Evolutionary conservation across 495 filamentous ascomycete genomes (phyloP).

Genomic region (Poronia punctata): DNA sequence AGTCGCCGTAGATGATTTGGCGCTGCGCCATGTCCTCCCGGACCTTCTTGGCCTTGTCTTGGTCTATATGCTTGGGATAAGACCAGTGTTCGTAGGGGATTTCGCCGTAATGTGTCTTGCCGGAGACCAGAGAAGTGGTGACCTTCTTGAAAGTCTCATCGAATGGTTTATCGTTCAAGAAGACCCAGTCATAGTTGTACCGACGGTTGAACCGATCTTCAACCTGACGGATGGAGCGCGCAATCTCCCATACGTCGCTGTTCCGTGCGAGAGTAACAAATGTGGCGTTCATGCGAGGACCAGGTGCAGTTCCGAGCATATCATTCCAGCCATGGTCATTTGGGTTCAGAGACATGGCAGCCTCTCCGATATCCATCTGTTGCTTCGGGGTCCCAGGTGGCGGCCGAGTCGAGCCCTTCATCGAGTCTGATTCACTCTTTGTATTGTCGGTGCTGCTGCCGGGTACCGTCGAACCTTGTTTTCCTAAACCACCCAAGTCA

Average conservation of each 20-base stretch:
- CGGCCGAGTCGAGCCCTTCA: conserved; percentile 24
- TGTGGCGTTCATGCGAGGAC: conserved; percentile 83
- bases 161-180: conserved; percentile 92
- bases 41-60: conserved; percentile 73
- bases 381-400: conserved; percentile 28
- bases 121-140: conserved; percentile 81
- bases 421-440: conserved; percentile 17
- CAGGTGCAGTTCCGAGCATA: conserved; percentile 46
- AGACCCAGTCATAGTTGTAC: conserved; percentile 98
- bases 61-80: conserved; percentile 78
- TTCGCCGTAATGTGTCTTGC: conserved; percentile 79
- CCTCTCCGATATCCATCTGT: conserved; percentile 38
- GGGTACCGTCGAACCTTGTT: conserved; percentile 6
- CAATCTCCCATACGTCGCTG: conserved; percentile 90
- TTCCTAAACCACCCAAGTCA: background rate
- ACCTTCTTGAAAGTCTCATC: conserved; percentile 88
- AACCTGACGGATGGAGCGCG: conserved; percentile 85
- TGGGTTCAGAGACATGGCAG: conserved; percentile 39
- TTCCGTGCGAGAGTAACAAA: conserved; percentile 96
- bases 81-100: conserved; percentile 87
- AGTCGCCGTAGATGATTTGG: conserved; percentile 95
- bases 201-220: conserved; percentile 96
- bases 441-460: conserved; percentile 1
- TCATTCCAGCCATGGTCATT: conserved; percentile 41
- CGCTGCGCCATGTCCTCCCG: conserved; percentile 76